Percentiles rank a stretch among this genome's conserved stretches.
Evolutionary conservation across 73 alveolate genomes (phyloP).

Genomic region (Tetrahymena malaccensis): DNA sequence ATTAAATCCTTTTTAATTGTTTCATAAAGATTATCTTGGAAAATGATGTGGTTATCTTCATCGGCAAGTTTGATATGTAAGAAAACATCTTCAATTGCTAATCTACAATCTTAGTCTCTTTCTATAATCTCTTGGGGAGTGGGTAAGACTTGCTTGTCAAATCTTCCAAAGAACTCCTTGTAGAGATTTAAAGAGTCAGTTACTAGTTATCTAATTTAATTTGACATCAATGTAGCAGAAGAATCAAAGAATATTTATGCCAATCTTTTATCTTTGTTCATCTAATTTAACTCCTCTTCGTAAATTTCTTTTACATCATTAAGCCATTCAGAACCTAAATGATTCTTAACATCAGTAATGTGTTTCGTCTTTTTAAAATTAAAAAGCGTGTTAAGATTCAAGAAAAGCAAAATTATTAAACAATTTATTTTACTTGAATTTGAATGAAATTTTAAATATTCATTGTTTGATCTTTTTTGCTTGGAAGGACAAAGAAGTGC

Average conservation of each 20-base stretch:
- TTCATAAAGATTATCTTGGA: slow-evolving; percentile 50
- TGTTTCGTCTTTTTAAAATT: slow-evolving; percentile 32
- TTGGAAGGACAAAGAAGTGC: slow-evolving; percentile 72
- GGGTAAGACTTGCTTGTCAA: slow-evolving; percentile 31
- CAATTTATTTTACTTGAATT: slow-evolving; percentile 36
- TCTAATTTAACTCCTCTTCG: slow-evolving; percentile 15
- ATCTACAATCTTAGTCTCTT: slow-evolving; percentile 67
- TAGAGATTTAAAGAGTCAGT: slow-evolving; percentile 65
- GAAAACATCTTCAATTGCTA: slow-evolving; percentile 75
- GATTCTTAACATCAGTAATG: slow-evolving; percentile 30
- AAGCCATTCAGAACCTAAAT: slow-evolving; percentile 30
- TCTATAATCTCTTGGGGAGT: slow-evolving; percentile 57
- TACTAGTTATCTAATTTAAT: slow-evolving; percentile 67
- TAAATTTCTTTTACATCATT: slow-evolving; percentile 36
- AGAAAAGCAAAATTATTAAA: no score
- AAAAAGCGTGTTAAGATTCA: no score
- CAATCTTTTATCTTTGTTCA: slow-evolving; percentile 48
- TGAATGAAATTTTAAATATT: slow-evolving; percentile 52
- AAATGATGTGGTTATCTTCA: slow-evolving; percentile 60
- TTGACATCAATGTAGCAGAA: slow-evolving; percentile 81
- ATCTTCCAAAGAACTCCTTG: slow-evolving; percentile 70
- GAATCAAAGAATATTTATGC: slow-evolving; percentile 81
- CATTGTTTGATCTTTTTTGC: slow-evolving; percentile 69
- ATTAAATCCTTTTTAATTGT: slow-evolving; percentile 52
- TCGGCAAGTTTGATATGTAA: slow-evolving; percentile 60